Conservation (phyloP, 352 stramenopile genomes). For the Elongisporangium undulatum region DNA sequence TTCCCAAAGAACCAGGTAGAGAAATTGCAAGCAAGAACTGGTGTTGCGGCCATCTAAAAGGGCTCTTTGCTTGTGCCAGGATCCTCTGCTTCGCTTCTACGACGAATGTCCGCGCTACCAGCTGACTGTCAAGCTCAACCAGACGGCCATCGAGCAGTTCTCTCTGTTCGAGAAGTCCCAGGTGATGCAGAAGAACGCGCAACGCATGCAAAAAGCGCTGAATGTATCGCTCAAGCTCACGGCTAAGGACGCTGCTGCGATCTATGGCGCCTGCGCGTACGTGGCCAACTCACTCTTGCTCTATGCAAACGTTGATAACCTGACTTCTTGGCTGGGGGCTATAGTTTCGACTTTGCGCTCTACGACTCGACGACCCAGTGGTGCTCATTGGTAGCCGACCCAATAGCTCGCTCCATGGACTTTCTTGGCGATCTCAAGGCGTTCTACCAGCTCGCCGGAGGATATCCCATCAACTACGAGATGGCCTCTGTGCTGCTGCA, state of each 20-base stretch:
- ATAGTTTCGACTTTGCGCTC: conserved; percentile 43
- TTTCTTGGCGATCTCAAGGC: conserved; percentile 38
- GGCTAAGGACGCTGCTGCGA: conserved; percentile 22
- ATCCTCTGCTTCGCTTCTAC: conserved; percentile 52
- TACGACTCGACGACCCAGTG: conserved; percentile 30
- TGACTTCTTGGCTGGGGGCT: not conserved
- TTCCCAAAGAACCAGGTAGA: conserved; percentile 25
- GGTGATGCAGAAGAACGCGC: conserved; percentile 16
- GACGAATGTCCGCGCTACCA: conserved; percentile 52
- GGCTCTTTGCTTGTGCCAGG: conserved; percentile 10
- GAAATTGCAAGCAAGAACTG: not conserved
- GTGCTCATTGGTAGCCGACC: conserved; percentile 34
- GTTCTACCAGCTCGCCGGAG: conserved; percentile 40
- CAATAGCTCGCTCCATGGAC: conserved; percentile 26
- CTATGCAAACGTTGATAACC: too few species aligned
- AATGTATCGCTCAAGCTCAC: conserved; percentile 14
- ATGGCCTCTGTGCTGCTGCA: conserved; percentile 37
- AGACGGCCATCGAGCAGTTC: conserved; percentile 19
- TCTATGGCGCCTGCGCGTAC: conserved; percentile 45
- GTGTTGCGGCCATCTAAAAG: not conserved
- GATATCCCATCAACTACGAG: conserved; percentile 48
- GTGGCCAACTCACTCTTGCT: too few species aligned
- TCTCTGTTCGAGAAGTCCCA: conserved; percentile 25
- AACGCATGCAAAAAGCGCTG: conserved; percentile 7
- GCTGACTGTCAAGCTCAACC: conserved; percentile 40